These are phyloP conservation scores for Chalciporus pseudorubinellus DNA, from an alignment of 768 basidiomycete genomes.

Conservation along the genomic window DNA sequence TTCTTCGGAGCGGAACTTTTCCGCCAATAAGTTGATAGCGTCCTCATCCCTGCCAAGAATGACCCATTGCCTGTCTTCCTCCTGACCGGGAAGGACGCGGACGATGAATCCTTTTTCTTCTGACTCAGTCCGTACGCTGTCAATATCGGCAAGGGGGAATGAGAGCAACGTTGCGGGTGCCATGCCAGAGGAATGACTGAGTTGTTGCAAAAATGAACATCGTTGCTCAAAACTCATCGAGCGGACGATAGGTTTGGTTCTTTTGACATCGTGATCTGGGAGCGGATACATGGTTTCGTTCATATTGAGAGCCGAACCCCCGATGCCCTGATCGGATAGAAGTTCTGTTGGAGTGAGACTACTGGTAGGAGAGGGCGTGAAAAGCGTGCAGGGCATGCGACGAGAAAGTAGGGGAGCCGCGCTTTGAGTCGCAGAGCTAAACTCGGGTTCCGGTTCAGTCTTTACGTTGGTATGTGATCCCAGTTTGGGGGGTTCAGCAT, in stretches of 20 bases:
- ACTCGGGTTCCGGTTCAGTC: not conserved
- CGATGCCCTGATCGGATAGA: constrained; percentile 34
- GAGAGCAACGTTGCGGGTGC: constrained; percentile 49
- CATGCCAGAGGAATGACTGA: constrained; percentile 35
- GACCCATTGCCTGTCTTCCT: constrained; percentile 40
- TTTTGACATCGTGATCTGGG: constrained; percentile 11
- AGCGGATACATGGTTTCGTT: constrained; percentile 27
- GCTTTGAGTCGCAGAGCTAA: not conserved
- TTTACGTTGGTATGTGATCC: constrained; percentile 30
- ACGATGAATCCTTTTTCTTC: constrained; percentile 42
- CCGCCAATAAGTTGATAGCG: constrained; percentile 38
- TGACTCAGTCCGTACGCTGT: constrained; percentile 40
- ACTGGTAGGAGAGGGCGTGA: constrained; percentile 48
- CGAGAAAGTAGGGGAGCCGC: constrained; percentile 24
- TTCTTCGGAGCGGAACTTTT: constrained; percentile 32
- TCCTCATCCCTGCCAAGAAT: constrained; percentile 52
- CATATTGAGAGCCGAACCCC: constrained; percentile 21
- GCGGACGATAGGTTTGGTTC: constrained; percentile 38
- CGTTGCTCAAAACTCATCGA: constrained; percentile 54
- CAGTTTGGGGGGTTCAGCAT: constrained; percentile 22
- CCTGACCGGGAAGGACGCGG: constrained; percentile 36
- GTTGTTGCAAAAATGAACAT: constrained; percentile 45
- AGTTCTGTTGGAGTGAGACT: constrained; percentile 28
- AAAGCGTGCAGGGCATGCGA: constrained; percentile 57
- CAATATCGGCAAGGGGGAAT: constrained; percentile 45